phyloP scores from a whole-genome alignment of 768 basidiomycete species.

The Clitopilus passeckerianus region DNA sequence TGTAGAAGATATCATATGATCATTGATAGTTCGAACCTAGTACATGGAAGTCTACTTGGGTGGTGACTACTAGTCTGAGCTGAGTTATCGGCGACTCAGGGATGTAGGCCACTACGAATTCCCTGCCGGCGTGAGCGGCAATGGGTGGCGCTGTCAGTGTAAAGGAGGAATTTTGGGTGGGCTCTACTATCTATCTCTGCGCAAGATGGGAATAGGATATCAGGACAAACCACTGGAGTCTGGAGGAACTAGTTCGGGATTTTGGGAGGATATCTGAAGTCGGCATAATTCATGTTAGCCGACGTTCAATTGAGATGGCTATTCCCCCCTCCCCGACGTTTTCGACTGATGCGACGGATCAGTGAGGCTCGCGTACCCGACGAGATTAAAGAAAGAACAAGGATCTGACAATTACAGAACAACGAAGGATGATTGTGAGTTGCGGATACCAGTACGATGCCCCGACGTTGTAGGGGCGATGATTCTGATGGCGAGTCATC shows the following conservation, averaged over 20 bases:
- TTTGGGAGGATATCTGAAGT: background rate
- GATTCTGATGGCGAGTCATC: background rate
- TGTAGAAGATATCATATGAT: no score
- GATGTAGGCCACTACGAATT: background rate
- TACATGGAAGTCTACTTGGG: background rate
- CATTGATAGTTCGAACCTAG: background rate
- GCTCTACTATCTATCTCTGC: background rate
- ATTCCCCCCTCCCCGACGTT: background rate
- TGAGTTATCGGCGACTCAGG: background rate
- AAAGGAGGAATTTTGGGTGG: background rate
- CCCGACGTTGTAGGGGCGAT: background rate
- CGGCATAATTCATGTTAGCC: background rate
- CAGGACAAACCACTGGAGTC: background rate
- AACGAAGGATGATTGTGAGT: background rate
- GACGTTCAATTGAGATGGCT: background rate
- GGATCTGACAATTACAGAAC: background rate
- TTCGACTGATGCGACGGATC: background rate
- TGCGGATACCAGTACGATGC: background rate
- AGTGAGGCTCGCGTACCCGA: background rate
- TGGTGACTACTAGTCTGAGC: background rate
- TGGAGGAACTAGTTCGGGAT: background rate
- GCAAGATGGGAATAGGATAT: background rate
- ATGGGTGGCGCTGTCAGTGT: no score
- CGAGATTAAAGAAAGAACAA: background rate
- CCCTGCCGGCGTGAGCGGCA: background rate